Conservation (phyloP, 2,329 filamentous ascomycete species). For the Sporothrix schenckii region DNA sequence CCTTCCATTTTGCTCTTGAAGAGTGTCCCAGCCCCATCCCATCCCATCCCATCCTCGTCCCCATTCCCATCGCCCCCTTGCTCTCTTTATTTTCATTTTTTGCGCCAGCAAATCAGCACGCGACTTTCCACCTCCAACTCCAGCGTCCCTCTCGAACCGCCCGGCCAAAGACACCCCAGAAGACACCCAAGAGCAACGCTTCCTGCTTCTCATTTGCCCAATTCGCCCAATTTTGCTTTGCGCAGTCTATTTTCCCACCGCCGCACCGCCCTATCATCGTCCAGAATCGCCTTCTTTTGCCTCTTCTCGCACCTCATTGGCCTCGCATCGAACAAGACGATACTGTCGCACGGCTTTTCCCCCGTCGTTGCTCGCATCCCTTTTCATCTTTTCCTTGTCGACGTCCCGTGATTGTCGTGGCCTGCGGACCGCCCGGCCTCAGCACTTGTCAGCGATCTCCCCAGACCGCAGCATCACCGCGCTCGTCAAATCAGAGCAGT, state of each 20-base stretch:
- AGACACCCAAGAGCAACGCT: not conserved
- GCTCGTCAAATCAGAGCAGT: constrained; percentile 21
- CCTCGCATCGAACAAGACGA: constrained; percentile 33
- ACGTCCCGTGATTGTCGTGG: constrained; percentile 13
- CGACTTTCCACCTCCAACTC: constrained; percentile 46
- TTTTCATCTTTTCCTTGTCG: not conserved
- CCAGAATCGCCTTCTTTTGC: constrained; percentile 47
- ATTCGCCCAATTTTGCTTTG: not conserved
- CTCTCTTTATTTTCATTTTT: not conserved
- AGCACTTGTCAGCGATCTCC: not conserved
- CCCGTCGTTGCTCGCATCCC: no score
- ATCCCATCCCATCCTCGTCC: no score
- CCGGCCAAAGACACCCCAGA: not conserved
- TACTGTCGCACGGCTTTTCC: not conserved
- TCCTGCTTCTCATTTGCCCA: constrained; percentile 38
- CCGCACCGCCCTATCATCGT: constrained; percentile 54
- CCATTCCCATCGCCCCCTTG: no score
- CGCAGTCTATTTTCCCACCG: constrained; percentile 36
- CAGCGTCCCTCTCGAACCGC: not conserved
- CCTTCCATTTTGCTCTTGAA: not conserved
- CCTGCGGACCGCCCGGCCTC: constrained; percentile 15
- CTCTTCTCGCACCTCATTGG: constrained; percentile 51
- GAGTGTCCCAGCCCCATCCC: not conserved
- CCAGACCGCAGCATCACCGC: not conserved
- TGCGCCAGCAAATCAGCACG: constrained; percentile 55